Evolutionary conservation across 257 asterid genomes (phyloP).

Genomic region (Pogostemon cablin): DNA sequence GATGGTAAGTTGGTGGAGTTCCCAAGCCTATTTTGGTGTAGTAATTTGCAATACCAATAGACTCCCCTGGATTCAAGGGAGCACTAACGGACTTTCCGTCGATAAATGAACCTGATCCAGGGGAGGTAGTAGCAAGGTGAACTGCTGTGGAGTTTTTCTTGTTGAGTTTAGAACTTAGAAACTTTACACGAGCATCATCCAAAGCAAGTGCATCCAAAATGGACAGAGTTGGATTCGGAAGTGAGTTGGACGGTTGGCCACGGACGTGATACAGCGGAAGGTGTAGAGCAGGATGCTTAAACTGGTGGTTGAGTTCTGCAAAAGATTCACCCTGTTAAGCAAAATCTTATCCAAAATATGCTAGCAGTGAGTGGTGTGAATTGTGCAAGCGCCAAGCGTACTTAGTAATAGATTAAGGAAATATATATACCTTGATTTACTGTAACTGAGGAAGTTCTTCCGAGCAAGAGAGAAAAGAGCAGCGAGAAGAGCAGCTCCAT

Average conservation of each 20-base stretch:
- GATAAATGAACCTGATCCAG: conserved; percentile 12
- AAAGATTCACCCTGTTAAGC: background rate
- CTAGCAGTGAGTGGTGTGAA: background rate
- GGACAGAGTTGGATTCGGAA: conserved; percentile 24
- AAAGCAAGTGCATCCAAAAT: conserved; percentile 35
- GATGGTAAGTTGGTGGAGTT: conserved; percentile 51
- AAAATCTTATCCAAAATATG: background rate
- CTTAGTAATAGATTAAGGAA: background rate
- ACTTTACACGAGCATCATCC: conserved; percentile 47
- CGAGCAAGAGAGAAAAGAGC: conserved; percentile 39
- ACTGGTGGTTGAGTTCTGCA: conserved; percentile 34
- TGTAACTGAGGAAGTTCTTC: conserved; percentile 41
- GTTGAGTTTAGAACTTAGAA: conserved; percentile 39
- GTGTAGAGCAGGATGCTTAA: conserved; percentile 34
- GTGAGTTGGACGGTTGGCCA: conserved; percentile 24
- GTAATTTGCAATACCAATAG: conserved; percentile 51
- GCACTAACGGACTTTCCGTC: conserved; percentile 32
- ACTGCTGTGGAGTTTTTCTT: conserved; percentile 33
- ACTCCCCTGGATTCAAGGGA: conserved; percentile 49
- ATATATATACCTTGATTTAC: conserved; percentile 44
- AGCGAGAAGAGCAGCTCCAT: conserved; percentile 39
- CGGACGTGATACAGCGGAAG: conserved; percentile 46
- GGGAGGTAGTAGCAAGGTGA: conserved; percentile 8
- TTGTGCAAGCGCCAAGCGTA: background rate
- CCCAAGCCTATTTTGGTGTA: conserved; percentile 58